Percentiles rank a stretch among this genome's conserved stretches.
Evolutionary conservation across 495 filamentous ascomycete species (phyloP).

Genomic region (Neurospora intermedia): DNA sequence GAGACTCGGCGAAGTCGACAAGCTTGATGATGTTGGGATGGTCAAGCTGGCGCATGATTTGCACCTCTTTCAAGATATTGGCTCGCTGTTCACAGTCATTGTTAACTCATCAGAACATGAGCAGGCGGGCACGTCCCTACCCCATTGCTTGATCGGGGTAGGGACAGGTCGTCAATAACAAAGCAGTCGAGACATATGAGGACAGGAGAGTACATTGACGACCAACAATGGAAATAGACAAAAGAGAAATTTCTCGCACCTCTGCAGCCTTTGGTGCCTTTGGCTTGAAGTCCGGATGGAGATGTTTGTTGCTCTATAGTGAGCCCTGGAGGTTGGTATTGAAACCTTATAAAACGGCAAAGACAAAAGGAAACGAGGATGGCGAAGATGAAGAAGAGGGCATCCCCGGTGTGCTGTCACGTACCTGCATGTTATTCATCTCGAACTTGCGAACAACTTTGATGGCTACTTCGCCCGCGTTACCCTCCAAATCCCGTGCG

Average conservation of each 20-base stretch:
- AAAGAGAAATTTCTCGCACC: slow-evolving; percentile 61
- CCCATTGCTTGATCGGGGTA: slow-evolving; percentile 12
- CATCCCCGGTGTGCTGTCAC: slow-evolving; percentile 27
- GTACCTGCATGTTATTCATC: slow-evolving; percentile 96
- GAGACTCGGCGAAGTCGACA: slow-evolving; percentile 85
- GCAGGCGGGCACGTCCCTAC: not conserved
- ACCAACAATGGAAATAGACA: slow-evolving; percentile 15
- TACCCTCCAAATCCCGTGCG: slow-evolving; percentile 59
- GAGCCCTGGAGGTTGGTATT: slow-evolving; percentile 32
- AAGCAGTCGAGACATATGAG: slow-evolving; percentile 1
- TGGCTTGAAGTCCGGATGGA: slow-evolving; percentile 86
- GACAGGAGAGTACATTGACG: slow-evolving; percentile 3
- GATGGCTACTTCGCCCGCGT: slow-evolving; percentile 79
- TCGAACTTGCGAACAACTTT: slow-evolving; percentile 98
- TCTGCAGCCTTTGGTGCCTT: slow-evolving; percentile 89
- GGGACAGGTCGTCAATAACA: slow-evolving; percentile 1
- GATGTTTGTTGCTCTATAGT: slow-evolving; percentile 66
- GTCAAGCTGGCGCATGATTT: slow-evolving; percentile 94
- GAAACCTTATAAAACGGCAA: slow-evolving; percentile 15
- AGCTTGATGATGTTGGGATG: slow-evolving; percentile 93
- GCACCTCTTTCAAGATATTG: slow-evolving; percentile 96
- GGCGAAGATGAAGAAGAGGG: slow-evolving; percentile 22
- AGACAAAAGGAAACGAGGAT: slow-evolving; percentile 9
- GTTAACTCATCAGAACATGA: slow-evolving; percentile 3
- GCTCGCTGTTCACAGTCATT: slow-evolving; percentile 51